Base-by-base conservation (phyloP, 108 stramenopile species). In the Stephanodiscus triporus region DNA sequence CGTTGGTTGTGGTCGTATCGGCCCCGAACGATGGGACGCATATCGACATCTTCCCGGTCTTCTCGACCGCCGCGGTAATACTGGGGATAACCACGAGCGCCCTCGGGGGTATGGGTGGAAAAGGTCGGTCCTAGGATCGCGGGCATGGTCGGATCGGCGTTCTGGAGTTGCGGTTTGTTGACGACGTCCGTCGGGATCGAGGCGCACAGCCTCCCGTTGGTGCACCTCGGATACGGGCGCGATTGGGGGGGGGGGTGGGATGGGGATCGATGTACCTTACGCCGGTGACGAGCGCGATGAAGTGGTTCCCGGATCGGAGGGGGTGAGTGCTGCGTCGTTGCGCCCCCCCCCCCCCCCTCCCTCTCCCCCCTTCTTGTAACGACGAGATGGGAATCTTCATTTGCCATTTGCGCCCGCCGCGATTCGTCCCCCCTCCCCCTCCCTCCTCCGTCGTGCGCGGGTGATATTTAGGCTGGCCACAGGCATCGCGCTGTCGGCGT, bases 241-340 rank as follows among this genome's bases (percentile, higher is more conserved):
- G 13, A 38, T 96, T 38, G 95, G 82, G 9, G 43, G 95, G 82
- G 9, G 93, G 95, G 1, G 84, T 87, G 11, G 93, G 91, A 27
- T 84, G 90, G 86, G 95, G 91, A 0, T 62, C 94, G 17, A 81
- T 88, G 68, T 96, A 96, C 75, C 80, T 89, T 17, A 85, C 89
- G 11, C 95, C 95, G 0, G 89, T 94, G 22, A 86, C 89, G 19
- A 60, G 87, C 8, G 74, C 89, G 43, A 91, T 96, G 82, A 81
- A 81, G 60, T 94, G 93, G 76, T 93, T 96, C 66, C 95, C 95
- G 5, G 95, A 96, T 60, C 86, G 83, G 62, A 87, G 90, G 30
- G 95, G 91, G 1, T 62, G 54, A 55, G 54, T 10, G n/a, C n/a
- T 55, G 23, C 7, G 48, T 55, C 24, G 22, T 55, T 23, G 51